Percentiles rank a stretch among this genome's conserved stretches.
phyloP scores from a whole-genome alignment of 1,284 basidiomycete species.

The Fomitiporia mediterranea region DNA sequence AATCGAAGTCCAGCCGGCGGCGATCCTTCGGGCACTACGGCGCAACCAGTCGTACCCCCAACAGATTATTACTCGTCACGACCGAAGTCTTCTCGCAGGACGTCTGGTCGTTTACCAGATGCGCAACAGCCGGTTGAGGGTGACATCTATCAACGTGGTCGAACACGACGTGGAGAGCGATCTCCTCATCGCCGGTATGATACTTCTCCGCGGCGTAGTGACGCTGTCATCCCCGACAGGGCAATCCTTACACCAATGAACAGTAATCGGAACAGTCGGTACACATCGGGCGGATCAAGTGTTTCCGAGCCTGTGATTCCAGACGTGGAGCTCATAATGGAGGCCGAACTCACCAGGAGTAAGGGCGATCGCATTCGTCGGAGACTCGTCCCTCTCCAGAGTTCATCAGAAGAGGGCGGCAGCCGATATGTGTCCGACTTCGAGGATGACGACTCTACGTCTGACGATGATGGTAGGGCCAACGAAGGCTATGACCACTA shows the following conservation, averaged over 20 bases:
- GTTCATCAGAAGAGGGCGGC: conserved; percentile 17
- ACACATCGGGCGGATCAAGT: conserved; percentile 18
- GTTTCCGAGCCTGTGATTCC: conserved; percentile 21
- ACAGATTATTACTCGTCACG: background rate
- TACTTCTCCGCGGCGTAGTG: conserved; percentile 1
- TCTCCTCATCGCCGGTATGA: conserved; percentile 5
- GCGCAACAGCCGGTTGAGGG: background rate
- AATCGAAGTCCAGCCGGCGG: background rate
- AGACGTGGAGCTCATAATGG: conserved; percentile 16
- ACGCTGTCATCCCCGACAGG: conserved; percentile 13
- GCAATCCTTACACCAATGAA: background rate
- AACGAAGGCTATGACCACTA: conserved; percentile 7
- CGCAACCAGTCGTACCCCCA: background rate
- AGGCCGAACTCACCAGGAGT: conserved; percentile 11
- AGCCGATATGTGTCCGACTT: background rate
- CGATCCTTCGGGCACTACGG: background rate
- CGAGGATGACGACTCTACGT: background rate
- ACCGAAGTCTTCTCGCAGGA: background rate
- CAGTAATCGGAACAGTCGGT: conserved; percentile 15
- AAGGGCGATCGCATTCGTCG: conserved; percentile 11
- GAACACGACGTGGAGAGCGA: conserved; percentile 1
- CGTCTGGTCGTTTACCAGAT: background rate
- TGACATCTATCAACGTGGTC: conserved; percentile 3
- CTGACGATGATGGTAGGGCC: background rate
- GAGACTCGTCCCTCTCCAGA: conserved; percentile 15